Conservation (phyloP, 2,329 filamentous ascomycete genomes). For the Hypomyces rosellus region DNA sequence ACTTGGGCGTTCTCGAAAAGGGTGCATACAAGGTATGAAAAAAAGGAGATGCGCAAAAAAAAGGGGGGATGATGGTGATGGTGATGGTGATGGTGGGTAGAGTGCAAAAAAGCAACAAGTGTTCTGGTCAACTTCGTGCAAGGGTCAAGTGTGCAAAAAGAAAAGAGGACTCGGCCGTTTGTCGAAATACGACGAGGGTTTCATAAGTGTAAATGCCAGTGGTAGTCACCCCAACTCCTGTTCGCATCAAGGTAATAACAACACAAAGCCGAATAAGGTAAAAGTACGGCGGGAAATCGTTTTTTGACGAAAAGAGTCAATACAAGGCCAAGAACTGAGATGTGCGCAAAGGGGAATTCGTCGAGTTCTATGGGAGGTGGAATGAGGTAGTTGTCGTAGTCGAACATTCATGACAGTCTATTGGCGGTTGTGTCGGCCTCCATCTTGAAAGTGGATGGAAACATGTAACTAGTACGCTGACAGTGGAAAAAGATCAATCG, state of each 20-base stretch:
- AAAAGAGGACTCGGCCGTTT: not conserved
- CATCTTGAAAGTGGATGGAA: not conserved
- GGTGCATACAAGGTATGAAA: not conserved
- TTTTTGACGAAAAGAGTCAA: not conserved
- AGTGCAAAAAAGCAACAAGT: not conserved
- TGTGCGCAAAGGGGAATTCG: not conserved
- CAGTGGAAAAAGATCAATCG: conserved; percentile 23
- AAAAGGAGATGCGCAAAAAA: not conserved
- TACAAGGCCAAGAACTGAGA: not conserved
- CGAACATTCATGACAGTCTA: conserved; percentile 11
- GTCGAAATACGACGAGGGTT: not conserved
- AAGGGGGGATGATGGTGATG: not conserved
- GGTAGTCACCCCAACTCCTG: conserved; percentile 7
- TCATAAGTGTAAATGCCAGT: not conserved
- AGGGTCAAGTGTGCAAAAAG: not conserved
- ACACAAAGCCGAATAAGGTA: not conserved
- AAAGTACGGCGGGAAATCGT: not conserved
- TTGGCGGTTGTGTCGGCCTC: conserved; percentile 1
- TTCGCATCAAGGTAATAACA: conserved; percentile 2
- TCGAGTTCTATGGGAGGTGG: conserved; percentile 5
- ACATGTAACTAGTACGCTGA: not conserved
- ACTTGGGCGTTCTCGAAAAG: no score
- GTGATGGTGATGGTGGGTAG: not conserved
- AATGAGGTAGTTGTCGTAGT: conserved; percentile 2
- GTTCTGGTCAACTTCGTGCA: no score